Conservation (phyloP, 108 stramenopile genomes). For the Stephanodiscus triporus region DNA sequence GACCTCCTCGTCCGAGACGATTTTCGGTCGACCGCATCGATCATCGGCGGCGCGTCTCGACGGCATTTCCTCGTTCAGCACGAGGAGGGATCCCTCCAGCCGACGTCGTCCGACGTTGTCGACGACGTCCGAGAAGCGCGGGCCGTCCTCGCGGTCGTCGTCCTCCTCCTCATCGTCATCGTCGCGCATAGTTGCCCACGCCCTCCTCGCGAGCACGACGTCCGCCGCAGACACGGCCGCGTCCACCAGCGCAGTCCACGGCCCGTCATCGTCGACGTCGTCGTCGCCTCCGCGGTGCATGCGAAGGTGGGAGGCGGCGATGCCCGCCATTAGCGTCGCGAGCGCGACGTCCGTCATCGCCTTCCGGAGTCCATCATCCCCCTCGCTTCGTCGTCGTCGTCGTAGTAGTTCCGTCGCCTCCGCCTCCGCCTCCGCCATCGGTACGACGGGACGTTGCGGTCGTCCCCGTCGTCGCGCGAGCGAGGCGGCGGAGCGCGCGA, state of each 20-base stretch:
- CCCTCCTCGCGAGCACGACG: slow-evolving; percentile 1
- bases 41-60: neutral
- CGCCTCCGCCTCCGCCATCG: neutral
- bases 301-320: slow-evolving; percentile 38
- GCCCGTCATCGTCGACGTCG: neutral
- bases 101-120: neutral
- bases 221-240: slow-evolving; percentile 32
- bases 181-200: neutral
- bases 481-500: slow-evolving; percentile 11
- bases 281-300: slow-evolving; percentile 6
- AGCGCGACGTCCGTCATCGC: slow-evolving; percentile 33
- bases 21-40: neutral
- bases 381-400: neutral
- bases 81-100: neutral
- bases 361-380: slow-evolving; percentile 5
- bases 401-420: neutral
- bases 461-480: neutral
- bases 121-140: too few relatives aligned
- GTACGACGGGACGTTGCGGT: neutral
- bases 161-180: neutral
- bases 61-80: neutral
- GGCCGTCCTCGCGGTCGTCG: neutral
- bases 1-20: neutral
- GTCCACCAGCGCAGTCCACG: slow-evolving; percentile 41
- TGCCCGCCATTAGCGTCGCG: slow-evolving; percentile 44